Conservation (phyloP, 2,329 filamentous ascomycete genomes). For the Neofusicoccum laricinum region DNA sequence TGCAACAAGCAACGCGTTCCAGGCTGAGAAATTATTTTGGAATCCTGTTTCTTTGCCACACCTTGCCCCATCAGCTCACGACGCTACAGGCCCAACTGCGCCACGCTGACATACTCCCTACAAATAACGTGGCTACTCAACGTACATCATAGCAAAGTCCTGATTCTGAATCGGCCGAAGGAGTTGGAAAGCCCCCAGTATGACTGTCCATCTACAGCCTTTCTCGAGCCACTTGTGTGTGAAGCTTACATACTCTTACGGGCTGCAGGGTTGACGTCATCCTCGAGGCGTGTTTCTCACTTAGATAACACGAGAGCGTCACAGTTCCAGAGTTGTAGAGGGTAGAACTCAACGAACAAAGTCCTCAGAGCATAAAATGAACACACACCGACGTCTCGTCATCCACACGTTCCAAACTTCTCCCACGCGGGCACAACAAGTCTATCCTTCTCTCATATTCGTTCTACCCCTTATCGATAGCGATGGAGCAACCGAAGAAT, state of each 20-base stretch:
- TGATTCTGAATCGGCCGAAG: not conserved
- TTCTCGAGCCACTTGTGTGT: no score
- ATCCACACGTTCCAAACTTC: not conserved
- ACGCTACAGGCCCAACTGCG: not conserved
- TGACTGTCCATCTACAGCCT: no score
- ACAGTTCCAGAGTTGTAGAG: no score
- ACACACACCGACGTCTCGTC: no score
- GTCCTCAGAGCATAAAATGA: no score
- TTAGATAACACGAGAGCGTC: no score
- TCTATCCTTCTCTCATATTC: not conserved
- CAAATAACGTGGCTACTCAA: not conserved
- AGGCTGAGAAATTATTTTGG: not conserved
- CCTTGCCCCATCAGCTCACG: not conserved
- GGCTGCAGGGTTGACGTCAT: no score
- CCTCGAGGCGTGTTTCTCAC: no score
- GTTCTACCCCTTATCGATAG: no score
- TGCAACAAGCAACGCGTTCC: not conserved
- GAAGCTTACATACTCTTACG: no score
- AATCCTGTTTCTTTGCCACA: slow-evolving; percentile 6
- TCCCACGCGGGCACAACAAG: not conserved
- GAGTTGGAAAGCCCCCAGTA: not conserved
- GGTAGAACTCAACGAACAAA: no score
- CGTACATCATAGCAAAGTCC: not conserved
- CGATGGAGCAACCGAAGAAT: not conserved
- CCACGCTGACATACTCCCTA: not conserved